Evolutionary conservation across 306 rosid species (phyloP).

Genomic region (Canavalia gladiata): DNA sequence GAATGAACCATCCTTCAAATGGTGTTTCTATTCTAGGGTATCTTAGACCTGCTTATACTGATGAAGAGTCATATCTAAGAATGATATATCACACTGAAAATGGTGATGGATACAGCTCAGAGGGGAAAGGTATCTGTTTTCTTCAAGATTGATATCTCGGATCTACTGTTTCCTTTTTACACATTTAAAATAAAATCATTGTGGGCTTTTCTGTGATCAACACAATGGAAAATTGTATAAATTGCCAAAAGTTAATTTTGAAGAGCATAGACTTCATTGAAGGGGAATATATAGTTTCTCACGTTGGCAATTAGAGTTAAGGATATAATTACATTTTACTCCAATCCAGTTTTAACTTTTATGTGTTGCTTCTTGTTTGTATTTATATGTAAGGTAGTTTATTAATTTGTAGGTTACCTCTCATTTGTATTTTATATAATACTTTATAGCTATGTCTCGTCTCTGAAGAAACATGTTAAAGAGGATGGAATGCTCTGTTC

Average conservation of each 20-base stretch:
- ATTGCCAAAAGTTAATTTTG: constrained; percentile 20
- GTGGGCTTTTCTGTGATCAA: constrained; percentile 7
- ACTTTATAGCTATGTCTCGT: constrained; percentile 6
- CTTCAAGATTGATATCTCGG: constrained; percentile 34
- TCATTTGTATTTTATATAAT: neutral
- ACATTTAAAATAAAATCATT: constrained; percentile 1
- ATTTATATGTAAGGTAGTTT: constrained; percentile 17
- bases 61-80: constrained; percentile 78
- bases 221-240: neutral
- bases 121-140: constrained; percentile 70
- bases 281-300: constrained; percentile 22
- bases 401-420: constrained; percentile 15
- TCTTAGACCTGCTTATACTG: constrained; percentile 81
- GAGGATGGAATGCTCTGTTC: neutral
- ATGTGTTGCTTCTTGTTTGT: constrained; percentile 8
- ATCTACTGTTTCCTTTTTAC: constrained; percentile 3
- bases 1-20: constrained; percentile 85
- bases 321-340: neutral
- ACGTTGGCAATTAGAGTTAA: constrained; percentile 25
- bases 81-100: constrained; percentile 61
- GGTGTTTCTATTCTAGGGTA: constrained; percentile 90
- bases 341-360: neutral
- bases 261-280: constrained; percentile 14
- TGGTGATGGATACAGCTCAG: constrained; percentile 64
- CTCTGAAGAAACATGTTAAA: constrained; percentile 26